Percentiles rank a stretch among this genome's conserved stretches.
Evolutionary conservation across 768 basidiomycete species (phyloP).

Genomic region (Daedalea quercina): DNA sequence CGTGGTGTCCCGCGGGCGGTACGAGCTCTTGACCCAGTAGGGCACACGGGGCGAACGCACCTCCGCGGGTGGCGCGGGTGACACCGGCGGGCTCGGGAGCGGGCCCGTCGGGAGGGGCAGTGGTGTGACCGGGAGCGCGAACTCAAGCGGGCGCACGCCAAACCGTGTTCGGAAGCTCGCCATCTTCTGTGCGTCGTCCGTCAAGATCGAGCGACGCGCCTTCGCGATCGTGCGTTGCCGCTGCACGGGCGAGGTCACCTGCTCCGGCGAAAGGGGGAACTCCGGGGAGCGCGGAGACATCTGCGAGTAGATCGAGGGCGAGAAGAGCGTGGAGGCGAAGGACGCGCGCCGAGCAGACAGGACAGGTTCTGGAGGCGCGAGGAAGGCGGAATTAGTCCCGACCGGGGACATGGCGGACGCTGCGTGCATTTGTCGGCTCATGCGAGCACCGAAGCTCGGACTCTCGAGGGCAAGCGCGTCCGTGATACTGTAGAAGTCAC

Average conservation of each 20-base stretch:
- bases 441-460: not conserved
- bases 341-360: not conserved
- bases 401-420: not conserved
- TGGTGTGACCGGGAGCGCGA: constrained; percentile 4
- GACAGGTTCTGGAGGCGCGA: not conserved
- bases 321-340: constrained; percentile 2
- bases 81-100: constrained; percentile 9
- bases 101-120: constrained; percentile 9
- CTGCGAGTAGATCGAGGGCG: constrained; percentile 4
- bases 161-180: constrained; percentile 14
- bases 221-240: constrained; percentile 8
- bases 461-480: constrained; percentile 8
- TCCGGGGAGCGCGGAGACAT: not conserved
- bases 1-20: constrained; percentile 1
- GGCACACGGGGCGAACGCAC: constrained; percentile 15
- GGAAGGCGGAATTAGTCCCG: not conserved
- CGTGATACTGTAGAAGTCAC: constrained; percentile 11
- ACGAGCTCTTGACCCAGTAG: constrained; percentile 21
- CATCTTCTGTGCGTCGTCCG: constrained; percentile 14
- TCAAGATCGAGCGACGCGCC: constrained; percentile 12
- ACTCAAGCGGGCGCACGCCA: constrained; percentile 7
- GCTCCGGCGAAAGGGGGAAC: not conserved
- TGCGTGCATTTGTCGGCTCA: not conserved
- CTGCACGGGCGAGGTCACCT: constrained; percentile 6
- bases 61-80: constrained; percentile 8